phyloP scores from a whole-genome alignment of 1,139 yeast species.

The Candida sp. region DNA sequence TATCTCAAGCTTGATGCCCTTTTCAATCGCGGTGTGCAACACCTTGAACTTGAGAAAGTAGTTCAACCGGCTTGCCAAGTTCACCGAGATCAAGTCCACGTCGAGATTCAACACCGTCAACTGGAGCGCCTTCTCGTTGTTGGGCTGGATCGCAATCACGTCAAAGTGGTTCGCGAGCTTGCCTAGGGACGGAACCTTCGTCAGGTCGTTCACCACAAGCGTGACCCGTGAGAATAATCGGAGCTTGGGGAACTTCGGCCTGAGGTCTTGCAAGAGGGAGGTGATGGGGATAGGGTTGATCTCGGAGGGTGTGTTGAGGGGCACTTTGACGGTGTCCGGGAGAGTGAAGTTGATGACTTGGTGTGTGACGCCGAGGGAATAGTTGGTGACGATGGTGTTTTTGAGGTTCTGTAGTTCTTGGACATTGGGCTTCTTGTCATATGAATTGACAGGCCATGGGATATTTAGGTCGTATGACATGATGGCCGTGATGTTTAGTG shows the following conservation, averaged over 20 bases:
- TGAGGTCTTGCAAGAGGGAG: constrained; percentile 22
- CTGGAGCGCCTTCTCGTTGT: constrained; percentile 78
- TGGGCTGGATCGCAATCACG: constrained; percentile 80
- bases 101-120: constrained; percentile 75
- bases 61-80: constrained; percentile 69
- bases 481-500: background rate
- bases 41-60: constrained; percentile 84
- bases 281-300: constrained; percentile 44
- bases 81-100: constrained; percentile 79
- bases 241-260: constrained; percentile 40
- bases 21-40: constrained; percentile 79
- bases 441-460: constrained; percentile 73
- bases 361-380: constrained; percentile 70
- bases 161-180: constrained; percentile 72
- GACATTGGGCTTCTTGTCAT: constrained; percentile 40
- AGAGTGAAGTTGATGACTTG: constrained; percentile 74
- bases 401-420: constrained; percentile 48
- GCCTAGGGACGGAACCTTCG: constrained; percentile 74
- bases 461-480: constrained; percentile 74
- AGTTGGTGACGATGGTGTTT: constrained; percentile 57
- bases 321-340: constrained; percentile 60
- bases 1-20: constrained; percentile 85
- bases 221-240: constrained; percentile 77
- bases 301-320: constrained; percentile 37
- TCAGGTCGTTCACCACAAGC: constrained; percentile 73